Base-by-base conservation (phyloP, 73 alveolate genomes). In the Blepharisma japonicum region DNA sequence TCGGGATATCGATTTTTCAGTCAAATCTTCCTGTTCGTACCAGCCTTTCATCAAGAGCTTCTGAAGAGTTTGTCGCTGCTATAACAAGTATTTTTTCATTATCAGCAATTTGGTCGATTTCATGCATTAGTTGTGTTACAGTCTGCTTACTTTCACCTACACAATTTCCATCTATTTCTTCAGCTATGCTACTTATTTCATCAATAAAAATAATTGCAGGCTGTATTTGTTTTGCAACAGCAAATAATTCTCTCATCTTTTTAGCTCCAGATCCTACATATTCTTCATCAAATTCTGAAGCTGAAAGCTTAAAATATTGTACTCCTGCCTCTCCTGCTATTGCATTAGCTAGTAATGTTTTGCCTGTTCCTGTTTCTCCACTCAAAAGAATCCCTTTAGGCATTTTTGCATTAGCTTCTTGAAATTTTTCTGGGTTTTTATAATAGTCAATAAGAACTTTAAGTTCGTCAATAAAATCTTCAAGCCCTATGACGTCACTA, bases 11-110 rank as follows among this genome's bases (percentile, higher is more conserved):
- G 39, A 93, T 82, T 61, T 85, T 84, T 88, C 90, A 87, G 79
- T 94, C 98, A 66, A 94, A 94, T 71, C 98, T 56, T 7, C 98
- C 99, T 49, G 97, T 97, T 82, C 97, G 72, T 39, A 86, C 85
- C n/a, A 94, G 88, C 27, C 98, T 97, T n/a, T 96, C 94, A 76
- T 94, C 98, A 7, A 94, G 74, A n/a, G 84, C 89, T 77, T 91
- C 86, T 48, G 93, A 93, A 85, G 86, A 87, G 71, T 94, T 94
- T 0, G 99, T 93, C 1, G 99, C 99, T 14, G 97, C 98, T 9
- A 94, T 93, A 6, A 94, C 97, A 6, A 94, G 71, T 3, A 94
- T 89, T 61, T 94, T 87, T 23, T 88, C 97, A 53, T 91, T 87
- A 67, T 86, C 79, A 74, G 87, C 90, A 55, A 93, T 81, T 21